Base-by-base conservation (phyloP, 164 flowering plant genomes). In the Litsea cubeba region DNA sequence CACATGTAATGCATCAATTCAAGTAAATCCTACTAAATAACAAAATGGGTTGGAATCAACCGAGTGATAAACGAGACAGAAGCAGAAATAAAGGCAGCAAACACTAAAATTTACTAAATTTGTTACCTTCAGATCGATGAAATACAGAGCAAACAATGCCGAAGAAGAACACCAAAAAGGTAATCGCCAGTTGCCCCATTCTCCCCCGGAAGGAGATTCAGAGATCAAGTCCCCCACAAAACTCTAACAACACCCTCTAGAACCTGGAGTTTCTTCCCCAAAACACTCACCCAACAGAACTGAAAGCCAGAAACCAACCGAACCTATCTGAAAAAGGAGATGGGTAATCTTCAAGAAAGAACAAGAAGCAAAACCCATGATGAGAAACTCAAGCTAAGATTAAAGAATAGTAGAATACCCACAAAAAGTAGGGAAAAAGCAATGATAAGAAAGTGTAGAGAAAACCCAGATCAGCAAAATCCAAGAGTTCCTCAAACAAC, bases 71-170 rank as follows among this genome's bases (percentile, higher is more conserved):
- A 28, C 69, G 30, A 28, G 20, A 66, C 12, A 24, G 40, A 40
- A 35, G 24, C 5, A 50, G 11, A 18, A 26, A 30, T 3, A 28
- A 71, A 54, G 17, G 17, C 3, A n/a, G 20, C 1, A 54, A 20
- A 17, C 40, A 26, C 2, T 57, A 58, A 30, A 25, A 30, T 30
- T 14, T 65, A 17, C 28, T 26, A 30, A 65, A 26, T 20, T 32
- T n/a, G 50, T 73, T 73, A 73, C 75, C 75, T 73, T 24, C 32
- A 64, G 75, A 73, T 73, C 75, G 70, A 64, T 24, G 70, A 30
- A 65, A 3, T n/a, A 49, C 70, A 50, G 68, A 51, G 32, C 15
- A 15, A 24, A 73, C 40, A 14, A 49, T 25, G 17, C n/a, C n/a
- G 46, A 30, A 25, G 26, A 73, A 20, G 26, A 73, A 49, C 70